These are phyloP conservation scores for Friedmanniomyces simplex DNA, from an alignment of 495 filamentous ascomycete species.

Conservation along the genomic window DNA sequence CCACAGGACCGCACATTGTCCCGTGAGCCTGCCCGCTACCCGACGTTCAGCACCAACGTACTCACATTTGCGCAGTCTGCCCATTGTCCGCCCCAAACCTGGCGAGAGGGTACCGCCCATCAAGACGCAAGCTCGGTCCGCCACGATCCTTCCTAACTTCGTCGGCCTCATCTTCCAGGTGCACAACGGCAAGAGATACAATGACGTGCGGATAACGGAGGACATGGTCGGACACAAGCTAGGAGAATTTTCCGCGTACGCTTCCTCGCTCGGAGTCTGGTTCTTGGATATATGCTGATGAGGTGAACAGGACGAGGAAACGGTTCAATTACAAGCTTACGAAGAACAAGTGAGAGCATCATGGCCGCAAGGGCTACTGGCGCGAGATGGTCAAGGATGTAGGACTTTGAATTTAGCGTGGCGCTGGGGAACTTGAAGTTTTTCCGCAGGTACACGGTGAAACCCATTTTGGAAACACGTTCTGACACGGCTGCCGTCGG, in stretches of 20 bases:
- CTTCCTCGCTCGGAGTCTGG: slow-evolving; percentile 18
- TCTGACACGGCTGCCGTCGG: no score
- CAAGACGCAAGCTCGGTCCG: slow-evolving; percentile 75
- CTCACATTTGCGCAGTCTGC: slow-evolving; percentile 39
- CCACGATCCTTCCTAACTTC: slow-evolving; percentile 93
- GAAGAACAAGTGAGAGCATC: slow-evolving; percentile 46
- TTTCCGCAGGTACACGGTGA: not conserved
- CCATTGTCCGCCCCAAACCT: slow-evolving; percentile 49
- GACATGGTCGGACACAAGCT: slow-evolving; percentile 98
- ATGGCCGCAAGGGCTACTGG: no score
- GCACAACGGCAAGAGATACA: slow-evolving; percentile 89
- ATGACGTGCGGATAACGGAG: slow-evolving; percentile 81
- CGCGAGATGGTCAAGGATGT: no score
- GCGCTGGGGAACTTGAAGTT: not conserved
- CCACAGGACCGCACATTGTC: slow-evolving; percentile 59
- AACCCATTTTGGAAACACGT: not conserved
- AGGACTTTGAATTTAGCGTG: not conserved
- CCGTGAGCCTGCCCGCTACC: slow-evolving; percentile 43
- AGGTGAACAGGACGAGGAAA: slow-evolving; percentile 63
- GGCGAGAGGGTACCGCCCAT: slow-evolving; percentile 61
- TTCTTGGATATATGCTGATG: not conserved
- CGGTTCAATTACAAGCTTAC: slow-evolving; percentile 69
- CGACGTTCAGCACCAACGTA: slow-evolving; percentile 5
- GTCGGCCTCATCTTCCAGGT: slow-evolving; percentile 88
- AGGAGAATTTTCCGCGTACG: slow-evolving; percentile 88